Percentiles rank a stretch among this genome's conserved stretches.
Evolutionary conservation across 306 rosid genomes (phyloP).

Genomic region (Glycine soja): DNA sequence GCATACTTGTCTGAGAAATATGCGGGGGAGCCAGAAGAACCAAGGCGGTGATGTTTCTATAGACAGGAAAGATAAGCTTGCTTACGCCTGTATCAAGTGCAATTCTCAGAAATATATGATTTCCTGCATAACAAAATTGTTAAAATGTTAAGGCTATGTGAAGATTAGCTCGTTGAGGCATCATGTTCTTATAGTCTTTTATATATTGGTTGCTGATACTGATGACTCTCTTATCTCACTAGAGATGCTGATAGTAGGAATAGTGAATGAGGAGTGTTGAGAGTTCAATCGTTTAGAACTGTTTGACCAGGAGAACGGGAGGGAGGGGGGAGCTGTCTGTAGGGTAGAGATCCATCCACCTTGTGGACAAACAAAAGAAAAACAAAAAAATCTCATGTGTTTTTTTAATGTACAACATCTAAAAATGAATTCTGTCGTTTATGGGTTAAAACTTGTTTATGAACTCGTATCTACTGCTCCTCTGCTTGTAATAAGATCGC

Average conservation of each 20-base stretch:
- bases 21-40: constrained; percentile 58
- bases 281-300: constrained; percentile 15
- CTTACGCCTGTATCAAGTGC: constrained; percentile 68
- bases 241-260: constrained; percentile 19
- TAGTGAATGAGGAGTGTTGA: not conserved
- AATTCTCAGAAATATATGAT: constrained; percentile 59
- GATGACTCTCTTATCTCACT: constrained; percentile 40
- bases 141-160: constrained; percentile 57
- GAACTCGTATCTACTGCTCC: no score
- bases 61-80: constrained; percentile 72
- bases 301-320: constrained; percentile 39
- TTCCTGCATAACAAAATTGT: constrained; percentile 67
- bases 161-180: constrained; percentile 57
- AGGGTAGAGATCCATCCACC: constrained; percentile 32
- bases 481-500: no score
- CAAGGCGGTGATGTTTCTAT: constrained; percentile 62
- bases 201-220: constrained; percentile 21
- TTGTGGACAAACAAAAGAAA: constrained; percentile 15
- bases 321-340: not conserved
- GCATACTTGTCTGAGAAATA: constrained; percentile 66
- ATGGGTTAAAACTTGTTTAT: no score
- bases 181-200: constrained; percentile 28
- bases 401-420: constrained; percentile 4
- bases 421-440: not conserved
- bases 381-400: not conserved